A percentile compares a stretch with the other conserved stretches of the same genome.
Evolutionary conservation across 1,284 basidiomycete genomes (phyloP).

Genomic region (Naganishia cerealis): DNA sequence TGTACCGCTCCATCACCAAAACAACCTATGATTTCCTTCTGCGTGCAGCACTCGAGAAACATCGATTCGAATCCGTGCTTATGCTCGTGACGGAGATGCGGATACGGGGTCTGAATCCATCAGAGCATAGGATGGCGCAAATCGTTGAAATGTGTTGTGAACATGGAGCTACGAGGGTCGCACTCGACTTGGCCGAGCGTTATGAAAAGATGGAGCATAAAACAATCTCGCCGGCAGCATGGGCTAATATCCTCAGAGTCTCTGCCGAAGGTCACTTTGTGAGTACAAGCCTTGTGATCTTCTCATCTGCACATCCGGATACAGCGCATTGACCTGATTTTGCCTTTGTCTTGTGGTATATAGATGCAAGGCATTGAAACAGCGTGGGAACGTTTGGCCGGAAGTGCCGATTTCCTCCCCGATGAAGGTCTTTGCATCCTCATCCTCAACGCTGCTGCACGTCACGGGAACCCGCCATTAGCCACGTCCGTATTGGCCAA

Average conservation of each 20-base stretch:
- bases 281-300: slow-evolving; percentile 33
- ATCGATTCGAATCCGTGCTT: slow-evolving; percentile 41
- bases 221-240: slow-evolving; percentile 34
- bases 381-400: slow-evolving; percentile 66
- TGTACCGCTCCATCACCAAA: slow-evolving; percentile 26
- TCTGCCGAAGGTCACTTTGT: slow-evolving; percentile 46
- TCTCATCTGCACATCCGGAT: not conserved
- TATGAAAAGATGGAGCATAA: slow-evolving; percentile 26
- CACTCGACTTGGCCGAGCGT: slow-evolving; percentile 42
- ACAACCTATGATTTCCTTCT: slow-evolving; percentile 39
- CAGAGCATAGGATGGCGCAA: slow-evolving; percentile 30
- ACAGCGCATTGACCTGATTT: not conserved
- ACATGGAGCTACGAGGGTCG: slow-evolving; percentile 43
- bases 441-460: slow-evolving; percentile 70
- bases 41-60: slow-evolving; percentile 27
- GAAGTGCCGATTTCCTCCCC: slow-evolving; percentile 60
- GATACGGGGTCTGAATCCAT: slow-evolving; percentile 35
- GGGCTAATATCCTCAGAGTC: slow-evolving; percentile 44
- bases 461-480: slow-evolving; percentile 67
- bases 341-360: not conserved
- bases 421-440: slow-evolving; percentile 72
- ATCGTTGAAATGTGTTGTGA: slow-evolving; percentile 42
- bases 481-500: slow-evolving; percentile 65
- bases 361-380: slow-evolving; percentile 67
- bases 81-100: slow-evolving; percentile 44